A percentile compares a stretch with the other conserved stretches of the same genome.
Conservation (phyloP, 495 filamentous ascomycete genomes). For the Penicillium simplicissimum region DNA sequence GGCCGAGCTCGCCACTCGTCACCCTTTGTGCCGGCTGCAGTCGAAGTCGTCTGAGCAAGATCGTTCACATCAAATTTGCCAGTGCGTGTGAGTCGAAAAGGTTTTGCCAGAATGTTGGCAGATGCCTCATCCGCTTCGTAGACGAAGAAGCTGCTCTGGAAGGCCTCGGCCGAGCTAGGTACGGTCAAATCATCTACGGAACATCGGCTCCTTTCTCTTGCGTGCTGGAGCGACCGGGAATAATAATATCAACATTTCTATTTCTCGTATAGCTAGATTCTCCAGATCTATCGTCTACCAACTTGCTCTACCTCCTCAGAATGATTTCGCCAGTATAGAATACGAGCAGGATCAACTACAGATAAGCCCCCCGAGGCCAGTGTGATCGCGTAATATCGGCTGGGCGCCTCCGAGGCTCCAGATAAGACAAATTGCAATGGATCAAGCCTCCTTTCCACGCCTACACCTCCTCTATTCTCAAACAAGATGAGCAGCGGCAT, state of each 20-base stretch:
- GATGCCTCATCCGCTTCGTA: neutral
- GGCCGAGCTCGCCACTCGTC: conserved; percentile 8
- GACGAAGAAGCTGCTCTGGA: conserved; percentile 8
- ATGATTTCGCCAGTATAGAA: neutral
- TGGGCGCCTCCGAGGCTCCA: conserved; percentile 5
- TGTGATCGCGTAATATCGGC: conserved; percentile 11
- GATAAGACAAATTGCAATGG: conserved; percentile 11
- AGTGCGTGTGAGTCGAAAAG: neutral
- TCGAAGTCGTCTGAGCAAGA: neutral
- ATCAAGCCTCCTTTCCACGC: neutral
- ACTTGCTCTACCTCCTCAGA: neutral
- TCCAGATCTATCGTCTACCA: neutral
- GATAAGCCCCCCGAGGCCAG: neutral
- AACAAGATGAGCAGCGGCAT: conserved; percentile 16
- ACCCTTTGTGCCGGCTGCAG: neutral
- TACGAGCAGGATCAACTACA: neutral
- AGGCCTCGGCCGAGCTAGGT: neutral
- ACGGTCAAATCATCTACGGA: neutral
- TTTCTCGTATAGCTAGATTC: neutral
- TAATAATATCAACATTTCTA: neutral
- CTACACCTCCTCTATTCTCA: neutral
- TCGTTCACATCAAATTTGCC: neutral
- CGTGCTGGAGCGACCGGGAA: neutral
- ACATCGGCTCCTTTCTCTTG: neutral
- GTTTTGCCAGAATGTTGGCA: neutral